phyloP scores from a whole-genome alignment of 1,284 basidiomycete genomes.

The Malassezia obtusa region DNA sequence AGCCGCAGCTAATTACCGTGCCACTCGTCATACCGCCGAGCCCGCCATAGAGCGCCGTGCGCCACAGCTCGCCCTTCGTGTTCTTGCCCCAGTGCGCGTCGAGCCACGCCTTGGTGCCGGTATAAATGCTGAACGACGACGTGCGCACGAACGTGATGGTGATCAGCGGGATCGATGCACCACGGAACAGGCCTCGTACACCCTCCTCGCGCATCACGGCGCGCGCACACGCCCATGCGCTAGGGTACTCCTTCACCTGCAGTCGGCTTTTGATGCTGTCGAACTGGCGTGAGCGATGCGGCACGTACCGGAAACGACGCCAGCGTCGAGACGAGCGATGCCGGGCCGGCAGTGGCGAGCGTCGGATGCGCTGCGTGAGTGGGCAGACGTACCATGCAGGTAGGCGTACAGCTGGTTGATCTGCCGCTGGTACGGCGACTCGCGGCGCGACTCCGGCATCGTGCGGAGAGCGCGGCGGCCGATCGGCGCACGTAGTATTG shows the following conservation, averaged over 20 bases:
- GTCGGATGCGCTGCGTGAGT: conserved; percentile 29
- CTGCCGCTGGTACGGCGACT: conserved; percentile 4
- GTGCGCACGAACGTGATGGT: conserved; percentile 92
- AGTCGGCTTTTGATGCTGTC: conserved; percentile 42
- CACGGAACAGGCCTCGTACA: conserved; percentile 78
- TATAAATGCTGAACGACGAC: conserved; percentile 89
- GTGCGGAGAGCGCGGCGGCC: neutral
- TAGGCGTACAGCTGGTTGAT: neutral
- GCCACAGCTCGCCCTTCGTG: conserved; percentile 16
- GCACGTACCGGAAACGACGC: conserved; percentile 39
- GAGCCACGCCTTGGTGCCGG: conserved; percentile 71
- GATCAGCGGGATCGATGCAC: conserved; percentile 77
- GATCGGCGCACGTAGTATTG: neutral
- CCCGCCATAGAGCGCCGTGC: conserved; percentile 34
- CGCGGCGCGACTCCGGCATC: neutral
- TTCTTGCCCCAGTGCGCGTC: conserved; percentile 43
- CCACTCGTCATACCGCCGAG: conserved; percentile 67
- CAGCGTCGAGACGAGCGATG: conserved; percentile 40
- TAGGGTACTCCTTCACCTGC: conserved; percentile 44
- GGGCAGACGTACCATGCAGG: neutral
- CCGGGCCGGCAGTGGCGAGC: conserved; percentile 39
- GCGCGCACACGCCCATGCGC: conserved; percentile 38
- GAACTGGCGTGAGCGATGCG: conserved; percentile 16
- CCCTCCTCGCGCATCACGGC: conserved; percentile 72
- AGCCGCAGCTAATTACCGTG: conserved; percentile 56